phyloP scores from a whole-genome alignment of 2,329 filamentous ascomycete genomes.

The Aquanectria penicillioides region DNA sequence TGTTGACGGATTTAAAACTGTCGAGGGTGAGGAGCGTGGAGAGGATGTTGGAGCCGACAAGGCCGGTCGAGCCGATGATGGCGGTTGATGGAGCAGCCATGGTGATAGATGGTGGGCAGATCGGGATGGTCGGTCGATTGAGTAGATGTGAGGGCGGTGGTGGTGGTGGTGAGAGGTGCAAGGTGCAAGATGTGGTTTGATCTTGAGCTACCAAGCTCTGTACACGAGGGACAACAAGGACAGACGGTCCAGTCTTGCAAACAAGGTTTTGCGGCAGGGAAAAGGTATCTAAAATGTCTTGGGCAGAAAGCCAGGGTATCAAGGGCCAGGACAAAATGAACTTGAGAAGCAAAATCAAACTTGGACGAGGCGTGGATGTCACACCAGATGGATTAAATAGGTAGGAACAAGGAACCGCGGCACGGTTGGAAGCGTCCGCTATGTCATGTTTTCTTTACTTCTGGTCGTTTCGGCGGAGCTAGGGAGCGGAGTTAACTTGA shows the following conservation, averaged over 20 bases:
- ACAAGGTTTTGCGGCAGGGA: too few relatives aligned
- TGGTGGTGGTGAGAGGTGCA: not conserved
- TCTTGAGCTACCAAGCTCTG: too few relatives aligned
- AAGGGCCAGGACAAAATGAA: too few relatives aligned
- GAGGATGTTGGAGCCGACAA: constrained; percentile 80
- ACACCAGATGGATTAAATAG: too few relatives aligned
- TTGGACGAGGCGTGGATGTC: too few relatives aligned
- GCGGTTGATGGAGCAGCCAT: constrained; percentile 55
- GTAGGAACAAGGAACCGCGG: not conserved
- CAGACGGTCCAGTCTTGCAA: too few relatives aligned
- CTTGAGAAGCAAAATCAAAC: too few relatives aligned
- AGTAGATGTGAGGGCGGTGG: not conserved
- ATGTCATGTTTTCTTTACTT: not conserved
- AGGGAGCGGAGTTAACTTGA: not conserved
- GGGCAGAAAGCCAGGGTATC: too few relatives aligned
- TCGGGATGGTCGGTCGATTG: not conserved
- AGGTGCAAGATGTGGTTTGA: too few relatives aligned
- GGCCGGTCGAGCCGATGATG: constrained; percentile 73
- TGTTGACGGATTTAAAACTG: constrained; percentile 65
- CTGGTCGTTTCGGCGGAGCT: not conserved
- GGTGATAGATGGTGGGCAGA: not conserved
- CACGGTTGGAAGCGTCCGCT: not conserved
- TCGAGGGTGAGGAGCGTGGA: constrained; percentile 65
- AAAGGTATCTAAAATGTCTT: too few relatives aligned
- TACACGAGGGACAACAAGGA: too few relatives aligned